These are phyloP conservation scores for Gossypium davidsonii DNA, from an alignment of 441 rosid species.

Conservation along the genomic window DNA sequence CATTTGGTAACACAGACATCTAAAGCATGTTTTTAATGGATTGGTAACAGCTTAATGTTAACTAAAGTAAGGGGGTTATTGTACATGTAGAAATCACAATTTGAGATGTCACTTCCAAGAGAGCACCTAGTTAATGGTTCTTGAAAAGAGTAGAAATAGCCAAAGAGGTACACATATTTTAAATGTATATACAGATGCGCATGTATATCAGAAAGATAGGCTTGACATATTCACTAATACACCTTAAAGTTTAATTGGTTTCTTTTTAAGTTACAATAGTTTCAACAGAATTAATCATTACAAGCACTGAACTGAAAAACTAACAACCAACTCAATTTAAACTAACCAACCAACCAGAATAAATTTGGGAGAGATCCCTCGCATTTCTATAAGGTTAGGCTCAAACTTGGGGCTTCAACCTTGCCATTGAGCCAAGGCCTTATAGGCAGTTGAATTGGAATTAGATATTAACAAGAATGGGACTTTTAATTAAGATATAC, in stretches of 20 bases:
- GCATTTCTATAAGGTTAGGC: too few relatives aligned
- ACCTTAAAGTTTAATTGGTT: not conserved
- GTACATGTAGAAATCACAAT: not conserved
- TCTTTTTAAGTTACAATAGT: too few relatives aligned
- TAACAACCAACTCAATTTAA: too few relatives aligned
- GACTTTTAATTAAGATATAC: slow-evolving; percentile 23
- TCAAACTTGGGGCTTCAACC: too few relatives aligned
- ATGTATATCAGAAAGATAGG: not conserved
- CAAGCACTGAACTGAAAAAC: too few relatives aligned
- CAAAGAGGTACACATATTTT: not conserved
- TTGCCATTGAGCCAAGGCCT: too few relatives aligned
- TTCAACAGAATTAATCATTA: too few relatives aligned
- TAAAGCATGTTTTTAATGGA: not conserved
- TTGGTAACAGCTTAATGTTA: not conserved
- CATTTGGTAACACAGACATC: not conserved
- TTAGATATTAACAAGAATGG: not conserved
- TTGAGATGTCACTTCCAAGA: not conserved
- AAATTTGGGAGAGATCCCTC: too few relatives aligned
- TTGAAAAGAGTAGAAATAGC: too few relatives aligned
- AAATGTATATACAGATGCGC: not conserved
- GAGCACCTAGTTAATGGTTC: not conserved
- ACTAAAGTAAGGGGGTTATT: not conserved
- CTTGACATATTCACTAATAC: not conserved
- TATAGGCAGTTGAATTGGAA: not conserved
- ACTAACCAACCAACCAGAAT: too few relatives aligned